Evolutionary conservation across 805 yeast genomes (phyloP).

Genomic region (Ogataea ganodermae): DNA sequence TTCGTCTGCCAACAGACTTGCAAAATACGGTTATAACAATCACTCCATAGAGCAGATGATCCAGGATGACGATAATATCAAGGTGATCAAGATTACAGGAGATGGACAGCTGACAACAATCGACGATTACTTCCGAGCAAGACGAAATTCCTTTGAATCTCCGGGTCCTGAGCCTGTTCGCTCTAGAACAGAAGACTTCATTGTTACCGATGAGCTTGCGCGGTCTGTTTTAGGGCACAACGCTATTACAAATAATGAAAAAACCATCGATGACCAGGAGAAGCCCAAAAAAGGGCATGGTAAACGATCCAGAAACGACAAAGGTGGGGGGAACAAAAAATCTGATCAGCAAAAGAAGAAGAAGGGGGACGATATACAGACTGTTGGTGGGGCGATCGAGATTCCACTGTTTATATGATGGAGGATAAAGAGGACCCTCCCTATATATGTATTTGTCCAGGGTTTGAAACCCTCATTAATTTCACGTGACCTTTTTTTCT

Average conservation of each 20-base stretch:
- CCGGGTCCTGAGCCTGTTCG: conserved; percentile 1
- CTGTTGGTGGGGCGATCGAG: conserved; percentile 47
- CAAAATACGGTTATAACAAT: conserved; percentile 30
- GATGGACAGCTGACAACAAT: conserved; percentile 32
- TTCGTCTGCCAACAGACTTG: background rate
- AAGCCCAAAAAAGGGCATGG: background rate
- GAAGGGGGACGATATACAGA: conserved; percentile 31
- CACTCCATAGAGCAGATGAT: conserved; percentile 33
- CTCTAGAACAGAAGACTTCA: conserved; percentile 13
- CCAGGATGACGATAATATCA: conserved; percentile 35
- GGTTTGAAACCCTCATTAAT: conserved; percentile 10
- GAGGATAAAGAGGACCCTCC: too few species aligned
- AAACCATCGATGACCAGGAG: background rate
- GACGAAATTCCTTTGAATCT: background rate
- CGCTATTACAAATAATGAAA: conserved; percentile 3
- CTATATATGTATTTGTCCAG: conserved; percentile 2
- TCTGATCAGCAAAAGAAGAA: conserved; percentile 12
- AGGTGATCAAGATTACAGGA: conserved; percentile 28
- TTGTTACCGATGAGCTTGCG: conserved; percentile 31
- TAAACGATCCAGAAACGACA: background rate
- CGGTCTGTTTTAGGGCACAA: conserved; percentile 28
- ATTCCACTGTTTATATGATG: conserved; percentile 43
- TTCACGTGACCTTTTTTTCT: conserved; percentile 18
- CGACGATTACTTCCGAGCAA: conserved; percentile 31
- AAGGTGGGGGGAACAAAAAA: background rate